Evolutionary conservation across 2,329 filamentous ascomycete species (phyloP), one percentile per base, ranked within the genome.

Genomic region (Aspergillus ruber): DNA sequence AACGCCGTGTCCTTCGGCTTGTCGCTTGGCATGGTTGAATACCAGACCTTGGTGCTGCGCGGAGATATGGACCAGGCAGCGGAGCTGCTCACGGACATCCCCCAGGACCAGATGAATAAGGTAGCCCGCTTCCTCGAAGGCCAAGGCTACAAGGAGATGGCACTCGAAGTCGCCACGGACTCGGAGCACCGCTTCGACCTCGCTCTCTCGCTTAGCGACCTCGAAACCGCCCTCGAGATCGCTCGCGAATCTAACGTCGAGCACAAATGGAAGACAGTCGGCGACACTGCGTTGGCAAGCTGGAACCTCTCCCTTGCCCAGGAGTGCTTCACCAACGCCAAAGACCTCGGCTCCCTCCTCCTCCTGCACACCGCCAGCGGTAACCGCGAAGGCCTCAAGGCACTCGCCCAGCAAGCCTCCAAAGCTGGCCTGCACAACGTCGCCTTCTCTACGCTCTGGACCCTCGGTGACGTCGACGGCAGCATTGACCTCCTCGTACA

Each of bases 211-310:
- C 77, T 98, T 39, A 88, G 85, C 59, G 86, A 93, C 54, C 81
- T 97, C 12, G 81, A 90, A 36, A 87, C 91, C 61, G 91, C 91
- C 0, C 79, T 95, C 3, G 84, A 90, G 50, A 82, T 97, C 44
- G 91, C 93, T 6, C 80, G 84, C 36, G 78, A 86, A 66, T 86
- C 89, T 9, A 86, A 96, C 54, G 87, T 84, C 1, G 93, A 97
- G 67, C 91, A 97, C 73, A 95, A 95, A 72, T 98, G 93, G 93
- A 97, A 97, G 79, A 90, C 83, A 3, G 88, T 98, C 4, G 93
- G 93, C 50, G 93, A 98, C 59, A 87, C 90, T 1, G 93, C 93
- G 1, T 79, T 98, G 36, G 74, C 83, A 8, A 85, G 76, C 1
- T 98, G 91, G 93, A 85, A 98, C 60, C 79, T 98, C 29, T 77